phyloP scores from a whole-genome alignment of 345 rosid species.

The Angophora floribunda region DNA sequence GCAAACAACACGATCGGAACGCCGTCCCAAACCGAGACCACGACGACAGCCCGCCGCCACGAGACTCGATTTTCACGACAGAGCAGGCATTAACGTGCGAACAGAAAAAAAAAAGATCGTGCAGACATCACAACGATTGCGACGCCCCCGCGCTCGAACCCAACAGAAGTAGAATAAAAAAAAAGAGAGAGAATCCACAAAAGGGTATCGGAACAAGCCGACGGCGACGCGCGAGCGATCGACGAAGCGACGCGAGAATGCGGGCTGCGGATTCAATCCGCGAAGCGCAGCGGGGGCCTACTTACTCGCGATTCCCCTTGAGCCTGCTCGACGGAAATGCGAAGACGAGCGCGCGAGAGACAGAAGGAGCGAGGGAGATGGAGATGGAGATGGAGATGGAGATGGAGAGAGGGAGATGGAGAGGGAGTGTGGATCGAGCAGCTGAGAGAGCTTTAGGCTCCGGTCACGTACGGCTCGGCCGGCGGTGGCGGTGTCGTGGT shows the following conservation, averaged over 20 bases:
- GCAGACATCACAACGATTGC: not conserved
- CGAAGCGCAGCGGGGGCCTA: not conserved
- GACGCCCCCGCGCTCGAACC: not conserved
- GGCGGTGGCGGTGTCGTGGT: not conserved
- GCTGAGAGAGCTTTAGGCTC: not conserved
- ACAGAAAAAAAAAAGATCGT: not conserved
- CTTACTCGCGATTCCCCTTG: not conserved
- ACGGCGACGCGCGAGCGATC: not conserved
- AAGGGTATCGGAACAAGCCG: not conserved
- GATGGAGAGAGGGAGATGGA: not conserved
- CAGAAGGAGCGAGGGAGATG: not conserved
- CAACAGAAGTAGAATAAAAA: not conserved
- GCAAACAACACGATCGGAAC: not conserved
- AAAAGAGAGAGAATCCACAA: no score
- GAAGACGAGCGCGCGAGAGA: not conserved
- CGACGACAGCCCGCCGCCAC: not conserved
- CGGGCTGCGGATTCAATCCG: not conserved
- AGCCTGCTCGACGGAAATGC: not conserved
- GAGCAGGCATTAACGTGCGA: not conserved
- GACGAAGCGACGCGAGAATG: not conserved
- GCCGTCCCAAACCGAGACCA: not conserved
- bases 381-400: not conserved
- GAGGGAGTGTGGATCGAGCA: not conserved
- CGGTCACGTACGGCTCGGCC: not conserved
- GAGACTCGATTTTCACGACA: not conserved